Evolutionary conservation across 495 filamentous ascomycete species (phyloP).

Genomic region (Lasiosphaeria hispida): DNA sequence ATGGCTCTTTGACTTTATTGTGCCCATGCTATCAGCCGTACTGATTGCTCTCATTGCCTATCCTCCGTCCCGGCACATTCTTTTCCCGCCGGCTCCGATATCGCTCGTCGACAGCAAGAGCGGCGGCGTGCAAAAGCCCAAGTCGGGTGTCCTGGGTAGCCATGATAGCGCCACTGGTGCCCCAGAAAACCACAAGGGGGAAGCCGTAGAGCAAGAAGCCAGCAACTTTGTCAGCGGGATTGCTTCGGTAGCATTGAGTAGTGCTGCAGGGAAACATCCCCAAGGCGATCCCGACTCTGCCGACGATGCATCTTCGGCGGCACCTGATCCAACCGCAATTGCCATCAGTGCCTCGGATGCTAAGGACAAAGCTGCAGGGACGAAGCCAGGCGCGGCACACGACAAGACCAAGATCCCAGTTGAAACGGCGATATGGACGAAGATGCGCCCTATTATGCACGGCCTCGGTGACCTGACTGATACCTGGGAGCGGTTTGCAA

Average conservation of each 20-base stretch:
- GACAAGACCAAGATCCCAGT: slow-evolving; percentile 87
- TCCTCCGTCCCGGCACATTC: slow-evolving; percentile 56
- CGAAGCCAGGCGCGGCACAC: slow-evolving; percentile 47
- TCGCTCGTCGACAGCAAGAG: slow-evolving; percentile 60
- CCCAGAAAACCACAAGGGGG: slow-evolving; percentile 80
- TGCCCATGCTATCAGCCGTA: slow-evolving; percentile 55
- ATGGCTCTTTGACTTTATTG: slow-evolving; percentile 74
- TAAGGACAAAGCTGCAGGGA: slow-evolving; percentile 51
- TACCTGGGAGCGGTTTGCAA: slow-evolving; percentile 76
- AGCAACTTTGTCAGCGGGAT: slow-evolving; percentile 76
- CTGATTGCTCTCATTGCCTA: slow-evolving; percentile 66
- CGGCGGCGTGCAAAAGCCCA: slow-evolving; percentile 67
- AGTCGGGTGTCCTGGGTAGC: slow-evolving; percentile 67
- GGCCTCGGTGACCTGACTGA: slow-evolving; percentile 70
- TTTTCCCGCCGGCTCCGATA: slow-evolving; percentile 76
- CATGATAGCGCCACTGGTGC: slow-evolving; percentile 78
- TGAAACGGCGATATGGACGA: slow-evolving; percentile 72
- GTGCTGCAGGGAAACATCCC: slow-evolving; percentile 70
- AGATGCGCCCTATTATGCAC: slow-evolving; percentile 76
- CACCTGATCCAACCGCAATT: slow-evolving; percentile 62
- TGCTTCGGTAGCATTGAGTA: slow-evolving; percentile 69
- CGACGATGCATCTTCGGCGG: slow-evolving; percentile 42
- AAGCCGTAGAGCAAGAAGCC: slow-evolving; percentile 83
- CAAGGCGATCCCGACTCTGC: slow-evolving; percentile 47
- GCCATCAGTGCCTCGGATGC: slow-evolving; percentile 52